Evolutionary conservation across 768 basidiomycete species (phyloP).

Genomic region (Suillus hirtellus): DNA sequence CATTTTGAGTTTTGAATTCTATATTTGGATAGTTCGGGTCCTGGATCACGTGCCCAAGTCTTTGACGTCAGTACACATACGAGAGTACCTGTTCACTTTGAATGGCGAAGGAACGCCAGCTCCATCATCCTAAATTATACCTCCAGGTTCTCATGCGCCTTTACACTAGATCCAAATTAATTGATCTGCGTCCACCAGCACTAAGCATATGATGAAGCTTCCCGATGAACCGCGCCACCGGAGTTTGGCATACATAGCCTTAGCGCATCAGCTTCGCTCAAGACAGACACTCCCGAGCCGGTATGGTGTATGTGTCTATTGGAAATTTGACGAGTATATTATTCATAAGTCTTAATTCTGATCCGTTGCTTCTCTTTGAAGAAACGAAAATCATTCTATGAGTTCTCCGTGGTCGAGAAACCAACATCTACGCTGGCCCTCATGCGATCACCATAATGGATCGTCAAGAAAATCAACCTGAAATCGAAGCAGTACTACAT

Average conservation of each 20-base stretch:
- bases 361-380: neutral
- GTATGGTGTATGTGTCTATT: neutral
- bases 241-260: neutral
- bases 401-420: constrained; percentile 38
- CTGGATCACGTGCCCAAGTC: no score
- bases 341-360: neutral
- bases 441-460: constrained; percentile 52
- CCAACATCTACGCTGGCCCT: constrained; percentile 52
- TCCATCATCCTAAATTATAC: neutral
- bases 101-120: neutral
- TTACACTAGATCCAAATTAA: neutral
- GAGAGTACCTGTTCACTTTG: neutral
- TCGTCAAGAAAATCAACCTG: constrained; percentile 47
- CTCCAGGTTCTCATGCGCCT: neutral
- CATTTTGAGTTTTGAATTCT: no score
- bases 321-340: neutral
- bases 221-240: neutral
- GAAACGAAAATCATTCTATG: neutral
- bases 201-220: neutral
- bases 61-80: neutral
- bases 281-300: neutral
- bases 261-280: neutral
- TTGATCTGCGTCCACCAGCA: neutral
- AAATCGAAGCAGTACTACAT: neutral
- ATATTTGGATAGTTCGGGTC: no score